Conservation (phyloP, 768 basidiomycete species). For the Russula virescens region DNA sequence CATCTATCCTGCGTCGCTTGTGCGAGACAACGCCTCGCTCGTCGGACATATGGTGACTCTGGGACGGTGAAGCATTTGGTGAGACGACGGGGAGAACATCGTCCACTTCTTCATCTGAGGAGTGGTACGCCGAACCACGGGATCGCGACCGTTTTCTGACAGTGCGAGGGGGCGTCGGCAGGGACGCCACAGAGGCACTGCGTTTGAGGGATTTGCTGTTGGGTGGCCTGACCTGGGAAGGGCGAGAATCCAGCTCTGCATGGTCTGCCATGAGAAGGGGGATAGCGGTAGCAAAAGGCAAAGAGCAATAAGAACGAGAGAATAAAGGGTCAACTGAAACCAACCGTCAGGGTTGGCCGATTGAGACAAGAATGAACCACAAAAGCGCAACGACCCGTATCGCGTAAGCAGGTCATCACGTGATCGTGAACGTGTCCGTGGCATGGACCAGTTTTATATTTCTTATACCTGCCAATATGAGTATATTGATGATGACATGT, state of each 20-base stretch:
- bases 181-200: slow-evolving; percentile 24
- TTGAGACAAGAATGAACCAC: neutral
- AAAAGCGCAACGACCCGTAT: neutral
- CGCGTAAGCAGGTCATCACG: slow-evolving; percentile 5
- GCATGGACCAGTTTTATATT: neutral
- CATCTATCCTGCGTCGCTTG: slow-evolving; percentile 24
- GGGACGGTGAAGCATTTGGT: slow-evolving; percentile 16
- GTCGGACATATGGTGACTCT: slow-evolving; percentile 11
- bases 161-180: slow-evolving; percentile 23
- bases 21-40: neutral
- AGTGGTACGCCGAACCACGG: slow-evolving; percentile 21
- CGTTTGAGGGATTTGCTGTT: slow-evolving; percentile 21
- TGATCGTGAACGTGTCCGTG: slow-evolving; percentile 5
- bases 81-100: slow-evolving; percentile 19
- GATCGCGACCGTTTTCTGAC: slow-evolving; percentile 24
- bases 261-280: slow-evolving; percentile 15
- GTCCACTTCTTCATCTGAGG: slow-evolving; percentile 23
- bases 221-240: neutral
- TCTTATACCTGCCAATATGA: too few relatives aligned
- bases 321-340: slow-evolving; percentile 8
- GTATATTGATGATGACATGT: too few relatives aligned
- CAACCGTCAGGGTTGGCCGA: slow-evolving; percentile 1
- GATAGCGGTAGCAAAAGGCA: slow-evolving; percentile 2
- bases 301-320: neutral
- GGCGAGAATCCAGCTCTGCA: slow-evolving; percentile 6